Evolutionary conservation across 2,329 filamentous ascomycete species (phyloP).

Genomic region (Fusarium graminum): DNA sequence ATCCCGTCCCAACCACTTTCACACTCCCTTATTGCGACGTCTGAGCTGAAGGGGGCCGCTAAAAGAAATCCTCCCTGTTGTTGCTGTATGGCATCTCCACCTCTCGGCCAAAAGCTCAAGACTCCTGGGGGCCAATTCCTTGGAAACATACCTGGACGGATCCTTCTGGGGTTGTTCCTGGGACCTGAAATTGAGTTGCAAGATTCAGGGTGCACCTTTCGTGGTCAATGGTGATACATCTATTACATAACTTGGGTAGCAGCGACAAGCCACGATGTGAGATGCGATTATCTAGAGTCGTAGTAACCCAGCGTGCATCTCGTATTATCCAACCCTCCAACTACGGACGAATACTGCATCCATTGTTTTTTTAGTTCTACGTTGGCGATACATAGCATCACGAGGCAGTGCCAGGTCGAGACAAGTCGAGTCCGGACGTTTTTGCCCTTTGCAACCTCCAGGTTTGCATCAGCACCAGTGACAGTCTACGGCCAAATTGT

Average conservation of each 20-base stretch:
- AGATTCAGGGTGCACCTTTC: background rate
- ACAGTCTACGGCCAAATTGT: conserved; percentile 27
- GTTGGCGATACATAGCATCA: background rate
- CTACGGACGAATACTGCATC: conserved; percentile 5
- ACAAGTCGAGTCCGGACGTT: conserved; percentile 14
- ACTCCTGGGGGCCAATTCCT: conserved; percentile 16
- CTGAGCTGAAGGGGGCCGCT: conserved; percentile 8
- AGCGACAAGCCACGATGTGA: conserved; percentile 32
- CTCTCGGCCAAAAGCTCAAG: conserved; percentile 13
- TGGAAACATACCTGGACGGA: conserved; percentile 20
- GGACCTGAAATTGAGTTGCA: background rate
- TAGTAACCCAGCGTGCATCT: conserved; percentile 30
- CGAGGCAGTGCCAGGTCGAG: conserved; percentile 1
- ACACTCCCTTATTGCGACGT: background rate
- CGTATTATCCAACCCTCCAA: conserved; percentile 18
- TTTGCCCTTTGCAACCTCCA: conserved; percentile 10
- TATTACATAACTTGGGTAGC: conserved; percentile 14
- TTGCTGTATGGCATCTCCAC: conserved; percentile 14
- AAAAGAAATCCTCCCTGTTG: conserved; percentile 9
- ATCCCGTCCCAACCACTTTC: conserved; percentile 21
- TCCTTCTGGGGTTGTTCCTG: conserved; percentile 4
- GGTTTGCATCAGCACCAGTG: background rate
- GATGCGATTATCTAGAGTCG: conserved; percentile 4
- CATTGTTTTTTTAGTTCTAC: conserved; percentile 3
- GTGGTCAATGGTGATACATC: background rate